Base-by-base conservation (phyloP, 2,329 filamentous ascomycete species). In the Botrytis tulipae region DNA sequence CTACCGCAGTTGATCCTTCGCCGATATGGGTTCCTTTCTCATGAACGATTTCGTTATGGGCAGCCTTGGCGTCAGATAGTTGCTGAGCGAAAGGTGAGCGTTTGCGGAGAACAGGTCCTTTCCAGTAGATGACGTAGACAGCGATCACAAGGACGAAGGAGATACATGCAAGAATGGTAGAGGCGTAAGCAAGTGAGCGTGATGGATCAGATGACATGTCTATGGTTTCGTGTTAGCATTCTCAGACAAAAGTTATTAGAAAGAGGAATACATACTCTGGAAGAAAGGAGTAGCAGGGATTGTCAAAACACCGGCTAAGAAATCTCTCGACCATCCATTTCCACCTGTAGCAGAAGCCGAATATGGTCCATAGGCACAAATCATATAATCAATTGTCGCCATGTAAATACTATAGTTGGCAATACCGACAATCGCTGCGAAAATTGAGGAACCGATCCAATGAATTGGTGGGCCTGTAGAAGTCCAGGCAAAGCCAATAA, bases 381-480 rank as follows among this genome's bases (percentile, higher is more conserved):
- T 88, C 88, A 93, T 93, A 83, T 94, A 94, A 81, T 94, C 90
- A 76, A 93, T 92, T 1, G 91, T 92, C 1, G 91, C 90, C 89
- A 92, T 92, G 83, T 93, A 93, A 73, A 93, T 92, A 61, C 74
- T 76, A 60, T 91, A 92, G 78, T 94, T 94, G 72, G 91, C 91
- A 70, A 94, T 90, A 35, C 91, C 92, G 69, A 94, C 89, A 62
- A 92, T 83, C 25, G 85, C 85, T 1, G 87, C 86, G 76, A 91
- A 92, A 65, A 93, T 82, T 83, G 91, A 87, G 3, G 90, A 89
- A 0, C 86, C 89, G 35, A 92, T 88, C 91, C 92, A 94, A 76
- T 89, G 89, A 5, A 91, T 80, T 40, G 87, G 82, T 1, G 90
- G 90, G 0, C 90, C 90, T 40, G 89, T 86, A 0, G 87, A 88